Conservation (phyloP, 192 early-diverging fungal genomes). For the Coemansia sp. region DNA sequence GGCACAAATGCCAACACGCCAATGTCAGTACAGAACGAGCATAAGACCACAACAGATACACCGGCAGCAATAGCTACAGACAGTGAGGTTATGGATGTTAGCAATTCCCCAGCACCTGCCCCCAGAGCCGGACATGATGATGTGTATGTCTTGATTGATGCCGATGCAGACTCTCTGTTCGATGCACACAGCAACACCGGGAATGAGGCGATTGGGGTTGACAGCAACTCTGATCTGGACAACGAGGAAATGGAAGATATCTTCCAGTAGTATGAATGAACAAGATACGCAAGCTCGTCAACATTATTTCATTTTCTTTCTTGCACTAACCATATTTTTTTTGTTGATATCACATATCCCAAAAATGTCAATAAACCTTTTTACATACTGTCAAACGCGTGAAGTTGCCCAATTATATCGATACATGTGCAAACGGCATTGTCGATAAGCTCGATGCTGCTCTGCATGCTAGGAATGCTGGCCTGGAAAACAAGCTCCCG, state of each 20-base stretch:
- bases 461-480: conserved; percentile 7
- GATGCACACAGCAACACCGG: neutral
- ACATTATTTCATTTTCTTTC: neutral
- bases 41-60: neutral
- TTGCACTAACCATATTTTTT: neutral
- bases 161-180: conserved; percentile 16
- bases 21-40: conserved; percentile 9
- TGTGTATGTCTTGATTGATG: conserved; percentile 14
- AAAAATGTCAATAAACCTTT: neutral
- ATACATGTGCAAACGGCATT: conserved; percentile 25
- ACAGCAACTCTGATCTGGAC: conserved; percentile 41
- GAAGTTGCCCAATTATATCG: conserved; percentile 42
- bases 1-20: conserved; percentile 20
- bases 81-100: conserved; percentile 19
- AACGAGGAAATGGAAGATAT: conserved; percentile 54
- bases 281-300: neutral
- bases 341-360: neutral
- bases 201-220: conserved; percentile 33
- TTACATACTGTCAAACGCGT: conserved; percentile 32
- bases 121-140: neutral
- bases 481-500: conserved; percentile 34
- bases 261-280: conserved; percentile 23
- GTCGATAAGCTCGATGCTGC: conserved; percentile 18
- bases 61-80: conserved; percentile 1
- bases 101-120: conserved; percentile 5